Evolutionary conservation across 2,329 filamentous ascomycete genomes (phyloP), one percentile per base, ranked within the genome.

Genomic region (Ustulina deusta): DNA sequence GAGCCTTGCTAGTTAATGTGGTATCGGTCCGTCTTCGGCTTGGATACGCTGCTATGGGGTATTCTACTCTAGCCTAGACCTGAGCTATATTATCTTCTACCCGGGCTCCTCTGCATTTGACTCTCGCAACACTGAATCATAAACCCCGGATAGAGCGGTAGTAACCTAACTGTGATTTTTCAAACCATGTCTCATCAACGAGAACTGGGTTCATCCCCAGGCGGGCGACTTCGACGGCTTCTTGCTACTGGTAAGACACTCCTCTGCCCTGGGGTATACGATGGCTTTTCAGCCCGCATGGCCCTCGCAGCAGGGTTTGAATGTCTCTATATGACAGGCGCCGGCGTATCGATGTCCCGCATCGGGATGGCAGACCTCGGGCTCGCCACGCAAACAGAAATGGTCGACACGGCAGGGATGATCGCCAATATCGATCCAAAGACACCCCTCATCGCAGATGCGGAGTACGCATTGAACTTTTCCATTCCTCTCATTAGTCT

Each of bases 251-350:
- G 44, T 7, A 76, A 80, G 40, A 78, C 84, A 44, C 73, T 91
- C 38, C 82, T 90, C 1, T 88, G 85, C 54, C 89, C 89, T 0
- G 89, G 90, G 25, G 89, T 92, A 2, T 90, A 91, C 74, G 90
- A 92, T 81, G 90, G 90, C 11, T 84, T 90, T 61, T 88, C 87
- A 2, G 88, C 89, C 0, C 82, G 89, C 1, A 85, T 91, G 66
- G 89, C 89, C 1, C 81, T 90, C 17, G 79, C 83, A 32, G 81
- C 86, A 25, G 89, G 88, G 1, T 65, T 65, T 34, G 84, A 90
- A 51, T 84, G 82, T 62, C 76, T 91, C 36, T 92, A 91, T 79
- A 91, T 92, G 73, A 74, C 71, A 5, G 72, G 73, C 13, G 73
- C 73, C 9, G 72, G 72, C 34, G 69, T 67, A 3, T 69, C 72